A percentile compares a stretch with the other conserved stretches of the same genome.
These are phyloP conservation scores for Inonotus hispidus DNA, from an alignment of 1,284 basidiomycete species.

Conservation along the genomic window DNA sequence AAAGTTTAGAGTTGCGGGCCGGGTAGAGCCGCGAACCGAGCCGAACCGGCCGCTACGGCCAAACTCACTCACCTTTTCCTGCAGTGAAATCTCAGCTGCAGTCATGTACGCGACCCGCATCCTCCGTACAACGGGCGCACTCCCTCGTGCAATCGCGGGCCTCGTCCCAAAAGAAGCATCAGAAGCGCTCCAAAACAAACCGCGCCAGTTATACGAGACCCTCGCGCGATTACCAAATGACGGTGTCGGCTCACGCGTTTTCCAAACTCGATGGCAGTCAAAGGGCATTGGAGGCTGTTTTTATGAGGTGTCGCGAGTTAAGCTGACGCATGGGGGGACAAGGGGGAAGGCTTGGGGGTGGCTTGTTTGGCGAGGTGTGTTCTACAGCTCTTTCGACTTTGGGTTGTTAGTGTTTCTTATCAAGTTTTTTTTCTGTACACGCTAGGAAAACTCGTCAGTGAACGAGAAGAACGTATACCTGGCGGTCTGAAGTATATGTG, in stretches of 20 bases:
- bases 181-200: constrained; percentile 36
- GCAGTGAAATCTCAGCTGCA: no score
- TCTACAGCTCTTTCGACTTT: background rate
- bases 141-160: constrained; percentile 10
- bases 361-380: constrained; percentile 70
- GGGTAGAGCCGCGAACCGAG: background rate
- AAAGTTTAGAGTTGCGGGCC: background rate
- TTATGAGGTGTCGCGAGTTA: constrained; percentile 66
- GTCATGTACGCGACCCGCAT: constrained; percentile 5
- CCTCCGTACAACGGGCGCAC: background rate
- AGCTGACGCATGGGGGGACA: constrained; percentile 62
- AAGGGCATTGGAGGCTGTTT: constrained; percentile 64
- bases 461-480: constrained; percentile 31
- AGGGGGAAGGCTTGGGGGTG: constrained; percentile 77
- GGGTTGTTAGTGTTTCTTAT: background rate
- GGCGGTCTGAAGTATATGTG: constrained; percentile 38
- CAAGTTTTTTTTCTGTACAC: background rate
- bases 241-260: constrained; percentile 59
- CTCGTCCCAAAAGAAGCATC: constrained; percentile 10
- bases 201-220: constrained; percentile 63
- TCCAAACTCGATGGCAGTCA: constrained; percentile 66
- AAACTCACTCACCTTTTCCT: no score
- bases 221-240: constrained; percentile 63
- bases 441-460: constrained; percentile 33
- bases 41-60: no score